Base-by-base conservation (phyloP, 441 rosid genomes). In the Isatis lusitanica region DNA sequence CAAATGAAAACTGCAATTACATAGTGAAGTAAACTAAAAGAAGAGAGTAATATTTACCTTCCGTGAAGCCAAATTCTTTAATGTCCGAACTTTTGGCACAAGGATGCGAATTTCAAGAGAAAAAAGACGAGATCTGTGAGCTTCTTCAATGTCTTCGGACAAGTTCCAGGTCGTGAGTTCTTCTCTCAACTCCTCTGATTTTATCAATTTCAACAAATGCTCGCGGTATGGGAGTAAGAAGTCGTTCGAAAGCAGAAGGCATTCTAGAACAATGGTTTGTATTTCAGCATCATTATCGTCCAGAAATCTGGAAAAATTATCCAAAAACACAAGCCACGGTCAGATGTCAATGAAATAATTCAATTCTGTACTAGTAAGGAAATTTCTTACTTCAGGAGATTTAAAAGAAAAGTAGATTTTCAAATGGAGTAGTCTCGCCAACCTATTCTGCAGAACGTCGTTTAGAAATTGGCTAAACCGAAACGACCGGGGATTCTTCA, bases 151-250 rank as follows among this genome's bases (percentile, higher is more conserved):
- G 62, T 90, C 94, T 79, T 77, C 76, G 46, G 93, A 87, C 79
- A 92, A 80, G 87, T 89, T 89, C 98, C 98, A 96, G 36, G 90
- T 96, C 18, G 97, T 84, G 63, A 96, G 79, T 81, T 90, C 98
- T 81, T 93, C 98, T 77, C 97, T 85, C 80, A 96, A 58, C 76
- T 71, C 75, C 77, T 89, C 84, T 48, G 97, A 80, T 81, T 79
- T 79, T 74, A 93, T 92, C 83, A 96, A 85, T 74, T 90, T 96
- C 81, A 86, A 89, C 63, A 96, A 80, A 83, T 86, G 91, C 70
- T 84, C 90, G 43, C 88, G 83, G 83, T 96, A 88, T 17, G 93
- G 93, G 55, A 90, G 81, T 77, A 96, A 80, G 76, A 80, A 88
- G 47, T 85, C 89, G 71, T 92, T 93, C 91, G 95, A 89, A 70